Percentiles rank a stretch among this genome's conserved stretches.
Conservation (phyloP, 768 basidiomycete species). For the Podaxis rugospora region DNA sequence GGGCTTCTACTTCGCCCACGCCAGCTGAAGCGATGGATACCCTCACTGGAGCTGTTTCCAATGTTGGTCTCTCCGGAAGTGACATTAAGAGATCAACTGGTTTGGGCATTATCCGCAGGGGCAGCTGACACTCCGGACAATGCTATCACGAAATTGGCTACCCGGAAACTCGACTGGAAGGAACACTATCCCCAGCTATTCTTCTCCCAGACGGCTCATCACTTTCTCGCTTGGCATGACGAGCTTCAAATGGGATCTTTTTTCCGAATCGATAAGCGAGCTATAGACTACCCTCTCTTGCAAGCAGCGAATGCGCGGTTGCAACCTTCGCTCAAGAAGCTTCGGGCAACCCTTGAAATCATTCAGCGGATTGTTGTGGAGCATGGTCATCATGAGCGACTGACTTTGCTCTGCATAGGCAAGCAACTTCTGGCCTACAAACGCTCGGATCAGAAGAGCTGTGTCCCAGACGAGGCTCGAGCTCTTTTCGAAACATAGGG, state of each 20-base stretch:
- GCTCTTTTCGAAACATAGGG: conserved; percentile 5
- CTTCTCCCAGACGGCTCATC: conserved; percentile 62
- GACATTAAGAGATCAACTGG: neutral
- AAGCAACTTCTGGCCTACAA: conserved; percentile 46
- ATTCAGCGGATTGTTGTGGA: conserved; percentile 48
- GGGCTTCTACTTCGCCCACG: conserved; percentile 10
- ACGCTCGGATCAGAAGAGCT: conserved; percentile 36
- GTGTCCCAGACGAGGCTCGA: conserved; percentile 41
- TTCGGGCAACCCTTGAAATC: conserved; percentile 32
- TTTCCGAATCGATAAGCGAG: conserved; percentile 40
- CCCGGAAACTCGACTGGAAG: conserved; percentile 44
- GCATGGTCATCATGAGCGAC: conserved; percentile 44
- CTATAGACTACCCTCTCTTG: conserved; percentile 32
- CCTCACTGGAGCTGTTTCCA: conserved; percentile 27
- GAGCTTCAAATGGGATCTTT: conserved; percentile 40
- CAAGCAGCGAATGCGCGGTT: conserved; percentile 24
- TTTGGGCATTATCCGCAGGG: conserved; percentile 25
- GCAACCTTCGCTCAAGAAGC: conserved; percentile 32
- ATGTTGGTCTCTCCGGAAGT: conserved; percentile 22
- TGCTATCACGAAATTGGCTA: conserved; percentile 41
- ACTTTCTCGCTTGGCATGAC: conserved; percentile 55
- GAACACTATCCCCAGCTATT: conserved; percentile 66
- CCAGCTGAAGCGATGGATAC: conserved; percentile 29
- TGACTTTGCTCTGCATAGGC: conserved; percentile 50
- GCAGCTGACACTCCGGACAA: conserved; percentile 32